Conservation (phyloP, 805 yeast genomes). For the Komagataella mondaviorum region DNA sequence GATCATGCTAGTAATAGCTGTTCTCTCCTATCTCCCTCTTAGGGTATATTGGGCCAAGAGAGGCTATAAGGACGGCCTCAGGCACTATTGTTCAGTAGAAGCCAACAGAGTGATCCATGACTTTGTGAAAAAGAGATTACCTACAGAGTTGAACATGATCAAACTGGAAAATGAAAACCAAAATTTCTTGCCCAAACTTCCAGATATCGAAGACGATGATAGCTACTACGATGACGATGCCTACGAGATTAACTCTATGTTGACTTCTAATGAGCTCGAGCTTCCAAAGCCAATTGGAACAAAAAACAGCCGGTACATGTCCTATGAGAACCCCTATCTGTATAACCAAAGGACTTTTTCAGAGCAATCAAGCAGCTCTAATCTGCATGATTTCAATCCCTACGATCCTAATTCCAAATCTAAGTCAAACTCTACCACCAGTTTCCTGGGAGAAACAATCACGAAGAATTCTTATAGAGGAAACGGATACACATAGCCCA, state of each 20-base stretch:
- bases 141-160: slow-evolving; percentile 13
- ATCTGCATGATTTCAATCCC: background rate
- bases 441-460: background rate
- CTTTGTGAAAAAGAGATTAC: slow-evolving; percentile 28
- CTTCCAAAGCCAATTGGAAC: background rate
- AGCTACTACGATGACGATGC: background rate
- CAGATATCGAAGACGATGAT: slow-evolving; percentile 5
- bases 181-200: slow-evolving; percentile 13
- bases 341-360: background rate
- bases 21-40: slow-evolving; percentile 37
- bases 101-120: slow-evolving; percentile 44
- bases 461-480: background rate
- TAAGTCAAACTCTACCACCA: slow-evolving; percentile 2
- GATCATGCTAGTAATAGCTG: slow-evolving; percentile 37
- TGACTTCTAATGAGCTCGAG: background rate
- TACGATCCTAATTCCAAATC: slow-evolving; percentile 11
- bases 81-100: slow-evolving; percentile 46
- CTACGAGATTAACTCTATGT: background rate
- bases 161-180: slow-evolving; percentile 10
- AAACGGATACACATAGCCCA: background rate
- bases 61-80: slow-evolving; percentile 28
- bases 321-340: background rate
- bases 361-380: background rate
- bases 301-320: background rate
- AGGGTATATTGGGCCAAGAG: slow-evolving; percentile 23